Base-by-base conservation (phyloP, 1,284 basidiomycete species). In the Sphagnurus paluster region DNA sequence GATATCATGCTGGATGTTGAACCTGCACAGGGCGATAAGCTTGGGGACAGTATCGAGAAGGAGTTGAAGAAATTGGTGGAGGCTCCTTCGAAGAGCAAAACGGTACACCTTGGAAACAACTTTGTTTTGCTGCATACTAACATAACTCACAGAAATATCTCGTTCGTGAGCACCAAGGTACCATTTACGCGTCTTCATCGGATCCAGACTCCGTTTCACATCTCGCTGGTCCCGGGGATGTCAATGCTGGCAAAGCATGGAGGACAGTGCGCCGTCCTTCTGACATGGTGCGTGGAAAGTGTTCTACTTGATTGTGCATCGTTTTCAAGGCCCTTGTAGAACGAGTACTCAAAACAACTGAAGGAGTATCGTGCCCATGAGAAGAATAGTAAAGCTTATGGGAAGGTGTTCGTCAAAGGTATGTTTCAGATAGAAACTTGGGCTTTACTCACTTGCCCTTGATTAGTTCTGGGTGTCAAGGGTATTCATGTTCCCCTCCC, bases 361-460 rank as follows among this genome's bases (percentile, higher is more conserved):
- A 82, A 79, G 56, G 89, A 90, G 56, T 85, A 88, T 54, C 80
- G 86, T 17, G 78, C 83, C 1, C 82, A 84, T 59, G 87, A 91
- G 48, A 87, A 84, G 50, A 71, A 79, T 14, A 87, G 84, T 42
- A 94, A 92, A 61, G 77, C 85, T 0, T 82, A 89, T 48, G 94
- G 93, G 37, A 97, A 96, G 59, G 87, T 98, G 20, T 99, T 98
- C 61, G 91, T 99, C 44, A 88, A 89, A 76, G 88, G 91, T 85
- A 50, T 50, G 75, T 59, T 26, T 20, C 36, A 23, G 35, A 11
- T 13, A 11, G 21, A 14, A 2, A 2, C 25, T 9, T 38, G 23
- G 30, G 39, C n/a, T n/a, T 13, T 48, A 38, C 30, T 40, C 37
- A 39, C 29, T 46, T 39, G 34, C 28, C 28, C 39, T 26, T 10